Evolutionary conservation across 345 rosid species (phyloP).

Genomic region (Populus deltoides): DNA sequence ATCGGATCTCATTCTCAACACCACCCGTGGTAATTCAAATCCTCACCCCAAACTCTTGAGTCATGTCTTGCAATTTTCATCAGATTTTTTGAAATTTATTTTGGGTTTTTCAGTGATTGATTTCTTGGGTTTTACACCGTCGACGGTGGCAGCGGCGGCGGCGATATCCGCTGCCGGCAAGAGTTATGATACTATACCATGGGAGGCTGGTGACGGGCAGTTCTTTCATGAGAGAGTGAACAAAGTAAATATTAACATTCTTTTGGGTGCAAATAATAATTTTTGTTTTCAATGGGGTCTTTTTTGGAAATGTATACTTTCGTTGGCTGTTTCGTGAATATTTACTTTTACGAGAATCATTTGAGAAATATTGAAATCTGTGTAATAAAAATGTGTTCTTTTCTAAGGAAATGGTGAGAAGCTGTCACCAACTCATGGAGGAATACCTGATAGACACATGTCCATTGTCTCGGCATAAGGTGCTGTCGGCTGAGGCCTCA

Average conservation of each 20-base stretch:
- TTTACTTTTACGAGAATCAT: conserved; percentile 4
- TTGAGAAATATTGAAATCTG: conserved; percentile 35
- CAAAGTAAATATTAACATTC: conserved; percentile 27
- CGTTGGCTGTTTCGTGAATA: conserved; percentile 7
- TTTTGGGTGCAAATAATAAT: not conserved
- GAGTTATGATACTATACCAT: not conserved
- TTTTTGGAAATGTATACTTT: not conserved
- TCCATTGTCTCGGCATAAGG: conserved; percentile 33
- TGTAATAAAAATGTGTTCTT: conserved; percentile 15
- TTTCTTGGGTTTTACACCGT: conserved; percentile 50
- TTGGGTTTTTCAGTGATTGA: conserved; percentile 41
- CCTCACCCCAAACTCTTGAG: not conserved
- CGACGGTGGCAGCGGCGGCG: conserved; percentile 58
- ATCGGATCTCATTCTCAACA: conserved; percentile 51
- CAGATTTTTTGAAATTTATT: not conserved
- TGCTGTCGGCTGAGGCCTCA: conserved; percentile 24
- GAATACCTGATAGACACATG: conserved; percentile 62
- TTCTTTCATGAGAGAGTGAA: conserved; percentile 31
- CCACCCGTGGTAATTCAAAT: conserved; percentile 47
- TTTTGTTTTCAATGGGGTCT: not conserved
- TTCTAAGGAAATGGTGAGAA: conserved; percentile 58
- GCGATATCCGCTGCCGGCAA: conserved; percentile 40
- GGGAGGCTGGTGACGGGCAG: not conserved
- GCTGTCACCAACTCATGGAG: conserved; percentile 78
- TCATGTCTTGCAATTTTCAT: not conserved